Evolutionary conservation across 495 filamentous ascomycete species (phyloP), one percentile per base, ranked within the genome.

Genomic region (Xylaria bambusicola): DNA sequence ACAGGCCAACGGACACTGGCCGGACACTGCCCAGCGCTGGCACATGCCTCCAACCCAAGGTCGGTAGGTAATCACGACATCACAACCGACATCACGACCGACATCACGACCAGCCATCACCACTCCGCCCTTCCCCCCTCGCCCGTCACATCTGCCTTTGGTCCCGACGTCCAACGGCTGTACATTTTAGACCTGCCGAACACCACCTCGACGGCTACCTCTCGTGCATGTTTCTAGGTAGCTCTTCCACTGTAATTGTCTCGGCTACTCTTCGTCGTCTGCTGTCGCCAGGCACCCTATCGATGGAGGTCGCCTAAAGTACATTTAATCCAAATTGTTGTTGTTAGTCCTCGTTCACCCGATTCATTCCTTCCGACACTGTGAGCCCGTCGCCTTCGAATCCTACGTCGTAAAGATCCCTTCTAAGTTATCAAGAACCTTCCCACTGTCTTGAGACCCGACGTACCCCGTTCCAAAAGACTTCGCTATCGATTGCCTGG

Each of bases 61-160:
- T 33, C 5, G 35, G 33, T 29, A 46, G 56, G 49, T 60, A 60
- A 60, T 60, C 57, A 60, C 57, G 57, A 60, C 57, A 60, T 60
- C 57, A 60, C 29, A 33, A 33, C 29, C n/a, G n/a, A n/a, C n/a
- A n/a, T n/a, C 29, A 33, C 29, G 10, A 33, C 29, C 29, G 10
- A 33, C 57, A 36, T 18, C 50, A 45, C 17, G 6, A 45, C 17
- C 10, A 21, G 17, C 38, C 41, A 45, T 45, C 17, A 45, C 41
- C 38, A 45, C 41, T 21, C 41, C 23, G 6, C 17, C 36, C 50
- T 20, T 24, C 35, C 20, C 35, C 18, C 31, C 21, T 6, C n/a
- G 13, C 26, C 10, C 18, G 7, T 21, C n/a, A 26, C 29, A 36
- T 24, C 17, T 18, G 24, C 33, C 6, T 56, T 20, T 26, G 12